Evolutionary conservation across 1,284 basidiomycete genomes (phyloP).

Genomic region (Irpex sp.): DNA sequence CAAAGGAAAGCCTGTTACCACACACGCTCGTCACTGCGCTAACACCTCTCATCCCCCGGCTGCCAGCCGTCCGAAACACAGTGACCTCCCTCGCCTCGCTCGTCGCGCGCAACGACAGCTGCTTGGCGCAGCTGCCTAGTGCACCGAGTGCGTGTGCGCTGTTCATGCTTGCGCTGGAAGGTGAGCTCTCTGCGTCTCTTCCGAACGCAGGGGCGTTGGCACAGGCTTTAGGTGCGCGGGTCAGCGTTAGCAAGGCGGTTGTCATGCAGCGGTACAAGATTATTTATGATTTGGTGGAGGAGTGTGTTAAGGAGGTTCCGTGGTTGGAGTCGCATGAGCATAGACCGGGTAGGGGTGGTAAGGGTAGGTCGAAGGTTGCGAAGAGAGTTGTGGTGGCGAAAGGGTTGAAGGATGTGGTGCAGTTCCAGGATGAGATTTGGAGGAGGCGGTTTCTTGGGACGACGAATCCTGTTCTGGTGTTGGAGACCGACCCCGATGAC

Average conservation of each 20-base stretch:
- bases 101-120: conserved; percentile 36
- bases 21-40: conserved; percentile 36
- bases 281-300: conserved; percentile 54
- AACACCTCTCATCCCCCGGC: conserved; percentile 31
- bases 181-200: conserved; percentile 50
- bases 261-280: conserved; percentile 67
- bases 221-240: conserved; percentile 46
- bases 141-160: conserved; percentile 62
- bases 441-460: conserved; percentile 33
- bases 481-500: conserved; percentile 36
- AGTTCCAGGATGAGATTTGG: conserved; percentile 61
- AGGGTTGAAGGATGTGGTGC: conserved; percentile 63
- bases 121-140: conserved; percentile 35
- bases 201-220: conserved; percentile 53
- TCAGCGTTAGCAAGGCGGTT: conserved; percentile 45
- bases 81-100: conserved; percentile 54
- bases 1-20: conserved; percentile 29
- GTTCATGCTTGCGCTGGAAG: conserved; percentile 70
- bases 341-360: conserved; percentile 22
- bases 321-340: conserved; percentile 51
- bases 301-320: conserved; percentile 60
- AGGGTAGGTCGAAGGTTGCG: conserved; percentile 44
- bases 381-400: conserved; percentile 60
- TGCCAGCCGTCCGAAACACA: conserved; percentile 46
- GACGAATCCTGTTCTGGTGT: conserved; percentile 31